Base-by-base conservation (phyloP, 2,329 filamentous ascomycete genomes). In the Monilinia vaccinii-corymbosi region DNA sequence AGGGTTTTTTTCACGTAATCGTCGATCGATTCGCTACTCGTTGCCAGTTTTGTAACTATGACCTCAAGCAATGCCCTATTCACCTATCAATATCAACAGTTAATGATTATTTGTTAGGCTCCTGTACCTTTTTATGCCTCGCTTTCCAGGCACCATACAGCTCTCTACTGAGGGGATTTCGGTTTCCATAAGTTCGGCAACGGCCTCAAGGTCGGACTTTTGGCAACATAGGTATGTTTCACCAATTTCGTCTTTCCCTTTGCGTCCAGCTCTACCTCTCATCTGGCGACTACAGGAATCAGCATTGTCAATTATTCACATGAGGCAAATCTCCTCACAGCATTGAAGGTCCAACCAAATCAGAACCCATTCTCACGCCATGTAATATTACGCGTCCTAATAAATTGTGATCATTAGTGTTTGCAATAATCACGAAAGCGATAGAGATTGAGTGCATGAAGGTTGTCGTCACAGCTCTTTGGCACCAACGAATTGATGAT, bases 161-260 rank as follows among this genome's bases (percentile, higher is more conserved):
- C 88, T 91, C 42, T 81, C 78, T 36, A 91, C 80, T 11, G 80
- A 78, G 0, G 88, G 88, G 64, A 91, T 77, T 58, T 91, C 86
- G 2, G 87, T 84, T 68, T 88, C 81, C 77, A 91, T 82, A 44
- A 91, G 75, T 60, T 87, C 82, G 36, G 87, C 78, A 5, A 91
- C 86, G 18, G 81, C 81, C 68, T 89, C 85, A 16, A 91, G 72
- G 65, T 91, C 88, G 11, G 77, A 73, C 67, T 84, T 81, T 34
- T 84, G 81, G 68, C 88, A 91, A 69, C 88, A 91, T 1, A 91
- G 75, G 70, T 88, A 91, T 1, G 87, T 91, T 73, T 91, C 88
- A 2, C 88, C 88, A 50, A 88, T 76, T 55, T 88, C 86, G 59
- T 89, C 87, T 68, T 90, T 91, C 52, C 88, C 88, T 72, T 91